These are phyloP conservation scores for Dendrocalamus latiflorus DNA, from an alignment of 202 grass and related monocot genomes.

Conservation along the genomic window DNA sequence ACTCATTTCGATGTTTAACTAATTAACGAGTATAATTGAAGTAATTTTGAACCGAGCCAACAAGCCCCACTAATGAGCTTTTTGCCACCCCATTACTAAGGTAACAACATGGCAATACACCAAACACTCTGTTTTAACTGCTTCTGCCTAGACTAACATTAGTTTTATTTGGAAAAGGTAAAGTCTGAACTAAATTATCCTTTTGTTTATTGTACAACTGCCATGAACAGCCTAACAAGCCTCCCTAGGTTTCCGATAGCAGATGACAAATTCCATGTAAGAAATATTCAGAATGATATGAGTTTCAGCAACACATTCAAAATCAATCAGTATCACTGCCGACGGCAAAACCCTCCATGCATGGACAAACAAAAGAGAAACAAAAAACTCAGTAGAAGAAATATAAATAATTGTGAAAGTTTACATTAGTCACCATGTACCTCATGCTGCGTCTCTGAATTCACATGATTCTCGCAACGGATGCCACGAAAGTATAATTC, in stretches of 20 bases:
- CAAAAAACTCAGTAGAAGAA: neutral
- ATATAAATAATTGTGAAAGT: neutral
- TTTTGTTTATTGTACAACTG: neutral
- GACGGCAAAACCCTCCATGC: neutral
- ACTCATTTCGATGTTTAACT: too few species aligned
- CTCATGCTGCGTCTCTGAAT: constrained; percentile 79
- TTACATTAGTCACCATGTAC: constrained; percentile 32
- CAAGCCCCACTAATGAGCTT: too few species aligned
- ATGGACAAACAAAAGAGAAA: constrained; percentile 2
- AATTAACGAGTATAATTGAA: too few species aligned
- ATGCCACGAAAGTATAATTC: constrained; percentile 94
- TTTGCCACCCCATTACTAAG: neutral
- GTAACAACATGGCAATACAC: neutral
- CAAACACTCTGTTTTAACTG: neutral
- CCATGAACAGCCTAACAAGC: neutral
- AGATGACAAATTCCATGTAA: neutral
- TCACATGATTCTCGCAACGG: constrained; percentile 97
- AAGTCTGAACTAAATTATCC: neutral
- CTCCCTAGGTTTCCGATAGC: neutral
- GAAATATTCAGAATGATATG: neutral
- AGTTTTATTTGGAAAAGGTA: neutral
- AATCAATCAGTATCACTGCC: neutral
- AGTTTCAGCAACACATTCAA: neutral
- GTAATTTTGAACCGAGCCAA: too few species aligned
- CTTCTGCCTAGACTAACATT: neutral